Evolutionary conservation across 2,329 filamentous ascomycete genomes (phyloP), one percentile per base, ranked within the genome.

Genomic region (Dendryphion nanum): DNA sequence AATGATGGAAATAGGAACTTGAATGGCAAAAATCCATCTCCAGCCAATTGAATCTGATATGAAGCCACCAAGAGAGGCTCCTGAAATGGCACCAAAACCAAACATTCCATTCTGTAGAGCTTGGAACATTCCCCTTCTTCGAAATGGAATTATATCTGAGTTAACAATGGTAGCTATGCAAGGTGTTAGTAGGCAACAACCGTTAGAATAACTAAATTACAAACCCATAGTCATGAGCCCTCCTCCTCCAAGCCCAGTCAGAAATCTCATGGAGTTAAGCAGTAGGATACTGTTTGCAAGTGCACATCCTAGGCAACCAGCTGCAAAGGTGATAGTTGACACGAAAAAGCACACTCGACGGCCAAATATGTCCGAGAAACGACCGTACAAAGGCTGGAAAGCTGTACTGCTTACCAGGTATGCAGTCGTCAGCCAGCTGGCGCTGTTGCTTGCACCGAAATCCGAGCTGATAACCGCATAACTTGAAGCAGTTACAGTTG

Each of bases 111-210:
- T 83, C 46, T 83, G 79, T 7, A 79, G 44, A 30, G 81, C 74
- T 55, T 83, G 67, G 57, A 83, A 80, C 73, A 78, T 79, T 26
- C 76, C 77, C 6, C 77, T 63, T 41, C 67, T 69, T 13, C 68
- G 65, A 38, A 79, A 78, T 0, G 76, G 76, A 23, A 84, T 81
- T 65, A 83, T 75, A 53, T 83, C 81, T 0, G 79, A 82, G 44
- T 82, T 83, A 29, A 62, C 53, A 34, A 62, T 59, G 1, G 58
- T 62, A 4, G 57, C 51, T 55, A 30, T 8, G 16, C 3, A 3
- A 8, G 10, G 16, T 30, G 8, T 13, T 13, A 10, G n/a, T n/a
- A 10, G 10, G 23, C 10, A 26, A 30, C 10, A 13, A 30, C 10
- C 2, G 10, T 30, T 10, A 15, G 29, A 16, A 13, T 3, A 13